Base-by-base conservation (phyloP, 148 eudicot species). In the Cornus florida region DNA sequence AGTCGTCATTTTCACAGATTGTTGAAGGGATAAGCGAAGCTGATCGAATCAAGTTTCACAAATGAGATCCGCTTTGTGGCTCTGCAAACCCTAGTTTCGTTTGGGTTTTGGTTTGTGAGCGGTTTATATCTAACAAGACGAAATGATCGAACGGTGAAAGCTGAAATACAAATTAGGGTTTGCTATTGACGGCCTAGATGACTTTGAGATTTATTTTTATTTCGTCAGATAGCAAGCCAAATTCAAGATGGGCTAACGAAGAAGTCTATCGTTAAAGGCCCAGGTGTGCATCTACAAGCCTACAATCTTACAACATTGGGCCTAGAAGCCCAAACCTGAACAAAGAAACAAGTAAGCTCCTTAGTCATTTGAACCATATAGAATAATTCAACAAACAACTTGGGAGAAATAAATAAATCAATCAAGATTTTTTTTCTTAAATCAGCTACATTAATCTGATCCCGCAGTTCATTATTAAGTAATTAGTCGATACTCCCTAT, bases 1-100 rank as follows among this genome's bases (percentile, higher is more conserved):
- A 62, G 89, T 84, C 76, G 92, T 87, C 92, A 87, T 89, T 75
- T 68, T 86, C 79, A 38, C 17, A 7, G 70, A 20, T 67, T 24
- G 72, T 60, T 5, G 3, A 6, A 12, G n/a, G 20, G 19, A 31
- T 20, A 10, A 32, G 16, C 10, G 7, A 35, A 16, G 6, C 8
- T 22, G 17, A n/a, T n/a, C n/a, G n/a, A 10, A 35, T 9, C 28
- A 57, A 60, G 31, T 59, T 3, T 69, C 53, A 12, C 48, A 75
- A 13, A 23, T 6, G 43, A 23, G 48, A 70, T 39, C 57, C 2
- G 5, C 20, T 13, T 19, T 12, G 31, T 23, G 23, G 70, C 69
- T 65, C 78, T 75, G 71, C 71, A 66, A 65, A 66, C 79, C 79
- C 79, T 76, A 67, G 14, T 67, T 67, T 5, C 22, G 3, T 20